A percentile compares a stretch with the other conserved stretches of the same genome.
Conservation (phyloP, 352 stramenopile genomes). For the Pythium periplocum region DNA sequence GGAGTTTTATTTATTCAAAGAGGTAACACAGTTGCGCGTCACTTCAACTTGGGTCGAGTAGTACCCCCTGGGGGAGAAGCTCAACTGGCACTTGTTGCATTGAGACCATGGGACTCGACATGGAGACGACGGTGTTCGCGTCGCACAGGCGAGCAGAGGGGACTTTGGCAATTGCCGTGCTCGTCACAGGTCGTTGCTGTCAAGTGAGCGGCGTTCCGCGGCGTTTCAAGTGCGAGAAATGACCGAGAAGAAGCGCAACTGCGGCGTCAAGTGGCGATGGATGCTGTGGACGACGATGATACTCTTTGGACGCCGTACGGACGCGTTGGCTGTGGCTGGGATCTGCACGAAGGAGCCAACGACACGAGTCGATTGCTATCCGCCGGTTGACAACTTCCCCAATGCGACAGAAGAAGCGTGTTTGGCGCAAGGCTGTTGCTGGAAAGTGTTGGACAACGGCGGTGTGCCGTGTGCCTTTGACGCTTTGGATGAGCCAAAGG, state of each 20-base stretch:
- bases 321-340: constrained; percentile 3
- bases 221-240: constrained; percentile 4
- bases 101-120: too few relatives aligned
- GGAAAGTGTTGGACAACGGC: constrained; percentile 52
- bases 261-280: background rate
- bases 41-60: too few relatives aligned
- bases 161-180: background rate
- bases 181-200: too few relatives aligned
- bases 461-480: constrained; percentile 66
- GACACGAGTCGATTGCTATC: constrained; percentile 70
- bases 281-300: constrained; percentile 18
- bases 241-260: background rate
- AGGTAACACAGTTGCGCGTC: too few relatives aligned
- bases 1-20: too few relatives aligned
- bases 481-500: constrained; percentile 9
- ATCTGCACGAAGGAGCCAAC: constrained; percentile 24
- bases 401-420: constrained; percentile 73
- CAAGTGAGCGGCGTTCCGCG: background rate
- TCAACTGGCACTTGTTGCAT: constrained; percentile 5
- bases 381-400: constrained; percentile 46
- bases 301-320: background rate
- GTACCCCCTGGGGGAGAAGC: background rate
- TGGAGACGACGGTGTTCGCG: too few relatives aligned
- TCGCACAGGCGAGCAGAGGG: too few relatives aligned
- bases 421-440: constrained; percentile 81